A percentile compares a stretch with the other conserved stretches of the same genome.
These are phyloP conservation scores for Heterobasidion occidentale DNA, from an alignment of 1,284 basidiomycete species.

Conservation along the genomic window DNA sequence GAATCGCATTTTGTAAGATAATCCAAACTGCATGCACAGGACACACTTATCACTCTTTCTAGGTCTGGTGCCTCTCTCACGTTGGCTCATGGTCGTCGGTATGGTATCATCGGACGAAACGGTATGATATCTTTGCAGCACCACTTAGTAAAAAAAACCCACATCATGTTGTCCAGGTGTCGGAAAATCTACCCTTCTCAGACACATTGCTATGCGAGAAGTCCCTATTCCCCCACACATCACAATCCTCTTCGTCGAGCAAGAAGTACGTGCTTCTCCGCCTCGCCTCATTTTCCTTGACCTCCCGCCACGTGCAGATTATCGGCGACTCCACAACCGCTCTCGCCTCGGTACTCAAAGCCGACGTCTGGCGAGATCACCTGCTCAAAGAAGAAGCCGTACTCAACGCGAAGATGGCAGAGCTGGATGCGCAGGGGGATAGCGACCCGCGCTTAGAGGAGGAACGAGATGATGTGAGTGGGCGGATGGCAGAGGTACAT, in stretches of 20 bases:
- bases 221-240: slow-evolving; percentile 91
- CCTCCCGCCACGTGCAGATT: slow-evolving; percentile 38
- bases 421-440: slow-evolving; percentile 57
- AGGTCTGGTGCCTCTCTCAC: slow-evolving; percentile 83
- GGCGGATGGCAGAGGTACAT: slow-evolving; percentile 89
- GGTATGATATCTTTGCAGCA: slow-evolving; percentile 27
- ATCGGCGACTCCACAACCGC: slow-evolving; percentile 91
- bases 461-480: slow-evolving; percentile 79
- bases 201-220: slow-evolving; percentile 93
- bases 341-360: slow-evolving; percentile 91
- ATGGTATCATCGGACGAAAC: slow-evolving; percentile 81
- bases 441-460: slow-evolving; percentile 77
- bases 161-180: slow-evolving; percentile 48
- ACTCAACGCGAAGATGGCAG: slow-evolving; percentile 65
- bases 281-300: neutral
- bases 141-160: neutral
- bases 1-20: slow-evolving; percentile 82
- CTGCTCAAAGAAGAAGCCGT: slow-evolving; percentile 75
- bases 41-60: neutral
- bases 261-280: slow-evolving; percentile 58
- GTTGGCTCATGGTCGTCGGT: slow-evolving; percentile 82
- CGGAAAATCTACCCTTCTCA: slow-evolving; percentile 96
- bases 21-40: neutral
- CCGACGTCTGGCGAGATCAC: slow-evolving; percentile 94
- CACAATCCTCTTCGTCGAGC: slow-evolving; percentile 96